Evolutionary conservation across 768 basidiomycete species (phyloP).

Genomic region (Suillus tomentosus): DNA sequence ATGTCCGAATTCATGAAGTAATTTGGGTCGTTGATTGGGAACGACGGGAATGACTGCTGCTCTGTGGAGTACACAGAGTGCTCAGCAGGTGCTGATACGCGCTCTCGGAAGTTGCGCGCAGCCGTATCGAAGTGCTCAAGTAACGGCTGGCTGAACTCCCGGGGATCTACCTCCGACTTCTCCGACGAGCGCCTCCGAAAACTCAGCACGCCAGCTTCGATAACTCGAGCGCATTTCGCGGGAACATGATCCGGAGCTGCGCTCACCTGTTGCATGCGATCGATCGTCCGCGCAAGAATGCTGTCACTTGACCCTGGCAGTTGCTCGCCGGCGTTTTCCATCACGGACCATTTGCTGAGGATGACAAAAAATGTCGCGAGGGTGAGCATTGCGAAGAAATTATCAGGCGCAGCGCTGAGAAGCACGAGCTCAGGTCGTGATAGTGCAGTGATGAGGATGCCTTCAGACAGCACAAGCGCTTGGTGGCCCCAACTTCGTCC

Average conservation of each 20-base stretch:
- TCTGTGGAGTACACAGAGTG: constrained; percentile 9
- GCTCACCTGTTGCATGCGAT: constrained; percentile 36
- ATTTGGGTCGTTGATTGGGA: constrained; percentile 29
- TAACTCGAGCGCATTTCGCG: constrained; percentile 44
- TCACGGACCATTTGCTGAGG: constrained; percentile 43
- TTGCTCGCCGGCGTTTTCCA: constrained; percentile 35
- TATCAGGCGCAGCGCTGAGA: constrained; percentile 45
- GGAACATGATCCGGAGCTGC: constrained; percentile 42
- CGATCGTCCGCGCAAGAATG: constrained; percentile 37
- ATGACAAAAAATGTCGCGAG: constrained; percentile 47
- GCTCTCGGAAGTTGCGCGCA: constrained; percentile 20
- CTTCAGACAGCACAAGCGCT: constrained; percentile 40
- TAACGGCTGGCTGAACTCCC: constrained; percentile 22
- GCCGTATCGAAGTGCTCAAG: constrained; percentile 24
- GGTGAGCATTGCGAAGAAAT: constrained; percentile 42
- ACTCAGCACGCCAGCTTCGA: constrained; percentile 34
- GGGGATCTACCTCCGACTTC: constrained; percentile 22
- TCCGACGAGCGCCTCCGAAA: constrained; percentile 32
- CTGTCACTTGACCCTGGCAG: constrained; percentile 41
- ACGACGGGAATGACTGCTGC: constrained; percentile 22
- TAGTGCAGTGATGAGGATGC: constrained; percentile 37
- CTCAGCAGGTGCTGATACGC: constrained; percentile 13
- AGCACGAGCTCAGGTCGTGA: constrained; percentile 35
- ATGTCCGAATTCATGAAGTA: constrained; percentile 40
- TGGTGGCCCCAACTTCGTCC: constrained; percentile 40